Conservation (phyloP, 257 asterid genomes). For the Solanum ahanhuiri region DNA sequence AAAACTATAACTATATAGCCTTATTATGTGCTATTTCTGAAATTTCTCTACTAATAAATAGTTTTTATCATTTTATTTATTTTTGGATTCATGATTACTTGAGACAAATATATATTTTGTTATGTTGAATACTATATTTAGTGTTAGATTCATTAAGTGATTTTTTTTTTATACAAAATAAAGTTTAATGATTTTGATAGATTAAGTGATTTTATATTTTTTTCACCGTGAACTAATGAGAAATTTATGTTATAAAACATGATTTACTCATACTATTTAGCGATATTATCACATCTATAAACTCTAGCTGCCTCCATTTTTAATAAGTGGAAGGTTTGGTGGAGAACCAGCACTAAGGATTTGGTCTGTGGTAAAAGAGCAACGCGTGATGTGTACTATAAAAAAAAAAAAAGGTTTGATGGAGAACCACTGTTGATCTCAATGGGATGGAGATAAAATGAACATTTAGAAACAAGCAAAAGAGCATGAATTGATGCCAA, state of each 20-base stretch:
- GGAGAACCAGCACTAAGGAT: not conserved
- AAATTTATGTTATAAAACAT: too few species aligned
- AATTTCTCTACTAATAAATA: too few species aligned
- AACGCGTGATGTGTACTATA: not conserved
- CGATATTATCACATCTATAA: not conserved
- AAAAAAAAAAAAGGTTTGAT: not conserved
- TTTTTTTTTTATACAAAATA: too few species aligned
- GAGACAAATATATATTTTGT: too few species aligned
- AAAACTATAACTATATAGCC: too few species aligned
- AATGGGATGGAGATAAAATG: not conserved
- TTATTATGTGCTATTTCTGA: too few species aligned
- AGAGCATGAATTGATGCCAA: not conserved
- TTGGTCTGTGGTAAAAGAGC: not conserved
- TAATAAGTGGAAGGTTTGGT: not conserved
- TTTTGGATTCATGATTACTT: too few species aligned
- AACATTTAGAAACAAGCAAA: not conserved
- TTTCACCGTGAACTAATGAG: not conserved
- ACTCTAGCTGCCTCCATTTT: not conserved
- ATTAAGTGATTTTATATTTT: too few species aligned
- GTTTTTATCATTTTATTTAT: too few species aligned
- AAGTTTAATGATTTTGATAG: too few species aligned
- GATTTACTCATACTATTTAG: not conserved
- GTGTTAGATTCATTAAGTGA: too few species aligned
- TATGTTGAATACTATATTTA: too few species aligned
- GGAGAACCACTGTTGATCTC: not conserved